Base-by-base conservation (phyloP, 306 rosid genomes). In the Alnus glutinosa region DNA sequence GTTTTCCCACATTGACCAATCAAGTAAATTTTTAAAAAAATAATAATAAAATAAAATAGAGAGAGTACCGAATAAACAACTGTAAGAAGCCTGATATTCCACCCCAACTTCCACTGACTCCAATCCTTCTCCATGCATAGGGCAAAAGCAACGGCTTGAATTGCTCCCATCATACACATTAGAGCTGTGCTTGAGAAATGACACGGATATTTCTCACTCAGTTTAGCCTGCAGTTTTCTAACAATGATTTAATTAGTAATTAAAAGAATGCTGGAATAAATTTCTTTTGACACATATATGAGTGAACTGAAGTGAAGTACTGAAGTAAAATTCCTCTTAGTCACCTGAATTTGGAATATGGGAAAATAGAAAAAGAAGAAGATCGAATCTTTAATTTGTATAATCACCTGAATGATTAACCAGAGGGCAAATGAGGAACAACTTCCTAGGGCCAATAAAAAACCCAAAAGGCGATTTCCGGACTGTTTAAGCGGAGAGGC, bases 91-190 rank as follows among this genome's bases (percentile, higher is more conserved):
- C 92, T 85, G 12, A 93, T 74, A 28, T 72, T 84, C 90, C 92
- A 90, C n/a, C 90, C 89, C 47, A 92, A 55, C 37, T 76, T 89
- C 96, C 97, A 92, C 30, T 86, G 87, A 23, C 59, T 86, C 93
- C 86, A 89, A 58, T 89, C 92, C 73, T 85, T 89, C 32, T 87
- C 92, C 61, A 51, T 48, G 64, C 85, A 85, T 1, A 90, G 79
- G 16, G 92, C 90, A 49, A 85, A 86, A n/a, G 37, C 75, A 16
- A 78, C 79, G 11, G 85, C 54, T 57, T 90, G 94, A n/a, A 88
- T 71, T 77, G 93, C 79, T 62, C 90, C 95, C 79, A 83, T 82
- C 0, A 78, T 2, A 23, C 91, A 83, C 93, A 90, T 90, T 70
- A 92, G 47, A 11, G 93, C 92, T 9, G 96, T 75, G 83, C 93